phyloP scores from a whole-genome alignment of 2,329 filamentous ascomycete genomes.

The Monilinia laxa region DNA sequence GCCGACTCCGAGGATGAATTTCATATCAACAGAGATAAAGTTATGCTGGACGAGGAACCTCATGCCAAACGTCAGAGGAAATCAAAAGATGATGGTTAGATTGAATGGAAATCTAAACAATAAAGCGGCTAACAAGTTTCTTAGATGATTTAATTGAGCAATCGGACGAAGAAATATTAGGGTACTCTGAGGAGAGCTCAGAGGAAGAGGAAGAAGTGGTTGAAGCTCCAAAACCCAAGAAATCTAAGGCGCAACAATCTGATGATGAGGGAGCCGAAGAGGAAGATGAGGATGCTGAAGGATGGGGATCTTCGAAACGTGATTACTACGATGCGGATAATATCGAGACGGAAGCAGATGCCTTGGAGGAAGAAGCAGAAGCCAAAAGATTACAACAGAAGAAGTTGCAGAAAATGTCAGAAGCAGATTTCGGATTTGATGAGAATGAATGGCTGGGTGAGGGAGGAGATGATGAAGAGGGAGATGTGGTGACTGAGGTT shows the following conservation, averaged over 20 bases:
- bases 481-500: slow-evolving; percentile 76
- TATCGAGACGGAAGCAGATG: slow-evolving; percentile 64
- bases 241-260: slow-evolving; percentile 53
- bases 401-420: slow-evolving; percentile 83
- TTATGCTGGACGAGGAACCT: slow-evolving; percentile 80
- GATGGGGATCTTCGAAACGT: slow-evolving; percentile 83
- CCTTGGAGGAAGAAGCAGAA: slow-evolving; percentile 88
- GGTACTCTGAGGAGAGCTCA: slow-evolving; percentile 48
- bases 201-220: slow-evolving; percentile 41
- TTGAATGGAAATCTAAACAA: slow-evolving; percentile 10
- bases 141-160: slow-evolving; percentile 54
- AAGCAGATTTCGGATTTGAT: slow-evolving; percentile 91
- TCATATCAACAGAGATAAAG: slow-evolving; percentile 79
- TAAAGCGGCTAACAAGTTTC: slow-evolving; percentile 24
- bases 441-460: slow-evolving; percentile 77
- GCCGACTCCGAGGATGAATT: slow-evolving; percentile 95
- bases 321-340: slow-evolving; percentile 92
- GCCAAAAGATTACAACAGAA: slow-evolving; percentile 87
- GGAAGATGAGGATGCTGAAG: slow-evolving; percentile 60
- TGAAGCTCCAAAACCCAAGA: slow-evolving; percentile 23
- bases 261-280: slow-evolving; percentile 55
- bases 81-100: slow-evolving; percentile 62
- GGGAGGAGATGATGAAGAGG: slow-evolving; percentile 49
- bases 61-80: slow-evolving; percentile 74
- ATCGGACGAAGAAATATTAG: slow-evolving; percentile 63